Base-by-base conservation (phyloP, 2,329 filamentous ascomycete species). In the Trichoderma sp. region DNA sequence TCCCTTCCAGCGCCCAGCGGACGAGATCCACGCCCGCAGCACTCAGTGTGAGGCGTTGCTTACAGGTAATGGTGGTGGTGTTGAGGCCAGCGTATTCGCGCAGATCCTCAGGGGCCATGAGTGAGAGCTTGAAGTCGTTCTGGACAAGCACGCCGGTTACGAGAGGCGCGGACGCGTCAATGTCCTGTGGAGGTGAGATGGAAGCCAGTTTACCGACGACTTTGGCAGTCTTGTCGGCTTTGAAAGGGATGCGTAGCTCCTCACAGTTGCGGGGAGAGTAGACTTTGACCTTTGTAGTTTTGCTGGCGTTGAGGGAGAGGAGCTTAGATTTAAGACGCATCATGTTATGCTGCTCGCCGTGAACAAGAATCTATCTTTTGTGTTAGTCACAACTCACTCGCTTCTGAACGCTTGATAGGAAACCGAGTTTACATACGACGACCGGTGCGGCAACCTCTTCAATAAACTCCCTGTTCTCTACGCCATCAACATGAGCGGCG, bases 281-380 rank as follows among this genome's bases (percentile, higher is more conserved):
- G 13, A 99, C 93, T 78, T 98, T 97, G 73, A 93, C 91, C 74
- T 96, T 96, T 53, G 88, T 84, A 1, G 88, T 84, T 77, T 95
- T 95, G 72, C 90, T 89, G 33, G 91, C 90, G 76, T 97, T 97
- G 47, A 97, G 87, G n/a, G 93, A 95, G 4, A 98, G 88, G 1
- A 99, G 86, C 77, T 97, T 96, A 3, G 94, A 97, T 79, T 97
- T 97, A 33, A 99, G 84, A 66, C 96, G 90, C 87, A 96, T 97
- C 94, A 98, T 98, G 77, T 98, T 97, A 78, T 97, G 93, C 75
- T 96, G 94, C 78, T 99, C 96, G 68, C 96, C 96, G 74, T 99
- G 96, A 2, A 99, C 96, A 37, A 99, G 88, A 70, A 99, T 97
- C 92, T 95, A 70, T 43, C 10, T 14, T 7, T 55, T 33, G 56